Evolutionary conservation across 2,329 filamentous ascomycete genomes (phyloP).

Genomic region (Aureobasidium sp.): DNA sequence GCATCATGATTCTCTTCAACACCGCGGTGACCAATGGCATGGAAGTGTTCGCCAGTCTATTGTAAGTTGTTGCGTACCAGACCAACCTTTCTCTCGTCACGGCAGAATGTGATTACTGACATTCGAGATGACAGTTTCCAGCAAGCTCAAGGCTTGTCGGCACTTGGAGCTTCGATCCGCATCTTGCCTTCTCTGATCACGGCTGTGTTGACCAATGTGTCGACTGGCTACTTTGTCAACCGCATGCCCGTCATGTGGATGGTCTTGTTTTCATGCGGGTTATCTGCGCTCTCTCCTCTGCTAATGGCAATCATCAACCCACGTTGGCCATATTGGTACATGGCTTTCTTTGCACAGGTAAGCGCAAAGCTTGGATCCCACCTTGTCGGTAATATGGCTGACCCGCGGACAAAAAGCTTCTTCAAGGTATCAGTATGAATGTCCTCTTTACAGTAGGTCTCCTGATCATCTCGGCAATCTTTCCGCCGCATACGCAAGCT

Average conservation of each 20-base stretch:
- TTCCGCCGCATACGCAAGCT: slow-evolving; percentile 36
- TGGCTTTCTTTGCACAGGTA: slow-evolving; percentile 28
- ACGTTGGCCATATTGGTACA: slow-evolving; percentile 45
- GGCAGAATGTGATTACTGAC: background rate
- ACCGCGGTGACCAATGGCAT: slow-evolving; percentile 34
- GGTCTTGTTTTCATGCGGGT: slow-evolving; percentile 16
- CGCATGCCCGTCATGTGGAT: slow-evolving; percentile 16
- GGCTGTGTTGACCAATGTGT: slow-evolving; percentile 34
- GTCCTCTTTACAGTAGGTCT: slow-evolving; percentile 38
- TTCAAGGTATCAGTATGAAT: slow-evolving; percentile 33
- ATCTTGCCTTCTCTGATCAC: slow-evolving; percentile 43
- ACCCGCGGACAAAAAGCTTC: background rate
- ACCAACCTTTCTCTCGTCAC: slow-evolving; percentile 9
- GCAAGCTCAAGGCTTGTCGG: slow-evolving; percentile 21
- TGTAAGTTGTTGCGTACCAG: slow-evolving; percentile 14
- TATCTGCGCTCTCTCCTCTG: slow-evolving; percentile 43
- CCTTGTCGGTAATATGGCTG: slow-evolving; percentile 19
- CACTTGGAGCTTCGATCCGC: slow-evolving; percentile 27
- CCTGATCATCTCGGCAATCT: slow-evolving; percentile 37
- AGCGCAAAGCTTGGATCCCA: slow-evolving; percentile 32
- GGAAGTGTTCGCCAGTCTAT: slow-evolving; percentile 36
- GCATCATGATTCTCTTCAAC: slow-evolving; percentile 36
- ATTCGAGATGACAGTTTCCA: slow-evolving; percentile 19
- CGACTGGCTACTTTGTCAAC: slow-evolving; percentile 22
- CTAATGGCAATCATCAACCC: slow-evolving; percentile 50